Evolutionary conservation across 139 green algal genomes (phyloP).

Genomic region (Chlamydomonas schloesseri): DNA sequence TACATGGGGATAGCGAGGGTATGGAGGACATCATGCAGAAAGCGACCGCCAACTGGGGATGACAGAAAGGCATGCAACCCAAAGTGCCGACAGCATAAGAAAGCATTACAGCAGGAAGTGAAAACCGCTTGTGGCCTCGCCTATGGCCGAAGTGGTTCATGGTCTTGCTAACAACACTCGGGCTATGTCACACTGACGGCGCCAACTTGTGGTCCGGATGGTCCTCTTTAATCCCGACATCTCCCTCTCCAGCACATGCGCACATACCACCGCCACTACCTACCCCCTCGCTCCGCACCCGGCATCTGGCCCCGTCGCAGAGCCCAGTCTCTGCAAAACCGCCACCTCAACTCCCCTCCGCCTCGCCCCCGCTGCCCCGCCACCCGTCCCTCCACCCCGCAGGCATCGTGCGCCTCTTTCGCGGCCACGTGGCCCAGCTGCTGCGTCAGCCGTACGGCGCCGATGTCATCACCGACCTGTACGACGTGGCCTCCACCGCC

Average conservation of each 20-base stretch:
- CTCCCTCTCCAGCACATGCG: too few relatives aligned
- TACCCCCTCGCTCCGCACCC: background rate
- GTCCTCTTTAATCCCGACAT: conserved; percentile 46
- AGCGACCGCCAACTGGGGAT: too few relatives aligned
- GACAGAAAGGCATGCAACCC: too few relatives aligned
- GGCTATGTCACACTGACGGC: conserved; percentile 60
- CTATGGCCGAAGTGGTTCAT: conserved; percentile 62
- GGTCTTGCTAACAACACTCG: conserved; percentile 66
- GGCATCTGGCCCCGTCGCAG: too few relatives aligned
- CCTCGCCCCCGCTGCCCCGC: background rate
- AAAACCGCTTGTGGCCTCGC: conserved; percentile 52
- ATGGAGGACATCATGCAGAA: too few relatives aligned
- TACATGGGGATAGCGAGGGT: too few relatives aligned
- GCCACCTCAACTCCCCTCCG: too few relatives aligned
- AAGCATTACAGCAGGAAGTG: conserved; percentile 65
- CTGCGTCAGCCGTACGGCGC: conserved; percentile 86
- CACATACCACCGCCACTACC: background rate
- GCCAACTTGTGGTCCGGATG: background rate
- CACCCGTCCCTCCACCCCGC: background rate
- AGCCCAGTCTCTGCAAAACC: too few relatives aligned
- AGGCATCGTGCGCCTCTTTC: conserved; percentile 79
- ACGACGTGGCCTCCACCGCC: conserved; percentile 58
- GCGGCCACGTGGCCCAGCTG: conserved; percentile 79
- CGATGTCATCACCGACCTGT: conserved; percentile 88
- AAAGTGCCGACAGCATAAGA: too few relatives aligned